Conservation (phyloP, 2,329 filamentous ascomycete genomes). For the Fusarium gaditjirri region DNA sequence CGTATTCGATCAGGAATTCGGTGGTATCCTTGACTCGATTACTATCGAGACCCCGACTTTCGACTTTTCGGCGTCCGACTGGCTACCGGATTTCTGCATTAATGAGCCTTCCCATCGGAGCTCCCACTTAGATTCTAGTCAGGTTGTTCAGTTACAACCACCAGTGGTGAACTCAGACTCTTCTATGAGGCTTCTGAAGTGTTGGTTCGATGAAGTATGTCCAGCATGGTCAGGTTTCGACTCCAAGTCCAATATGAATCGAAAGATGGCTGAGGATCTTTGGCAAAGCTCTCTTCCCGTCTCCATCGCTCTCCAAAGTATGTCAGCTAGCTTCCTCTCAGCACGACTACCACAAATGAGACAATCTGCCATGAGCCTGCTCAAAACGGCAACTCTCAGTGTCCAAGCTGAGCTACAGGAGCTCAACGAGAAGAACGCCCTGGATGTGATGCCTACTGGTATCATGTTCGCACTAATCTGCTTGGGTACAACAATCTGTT, state of each 20-base stretch:
- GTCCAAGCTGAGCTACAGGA: neutral
- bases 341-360: neutral
- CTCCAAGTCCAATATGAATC: neutral
- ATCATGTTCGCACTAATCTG: neutral
- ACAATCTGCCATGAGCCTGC: neutral
- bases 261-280: neutral
- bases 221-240: neutral
- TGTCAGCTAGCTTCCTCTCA: neutral
- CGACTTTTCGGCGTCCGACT: neutral
- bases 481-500: neutral
- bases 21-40: neutral
- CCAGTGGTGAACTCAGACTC: rapidly evolving
- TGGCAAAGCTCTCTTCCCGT: neutral
- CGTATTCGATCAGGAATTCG: neutral
- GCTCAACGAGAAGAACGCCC: neutral
- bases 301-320: neutral
- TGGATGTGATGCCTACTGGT: rapidly evolving
- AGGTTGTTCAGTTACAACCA: rapidly evolving
- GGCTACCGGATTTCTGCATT: neutral
- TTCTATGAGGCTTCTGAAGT: neutral
- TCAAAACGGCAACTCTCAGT: neutral
- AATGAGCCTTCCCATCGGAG: rapidly evolving
- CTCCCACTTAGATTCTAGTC: rapidly evolving
- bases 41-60: rapidly evolving
- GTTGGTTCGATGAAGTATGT: neutral